Evolutionary conservation across 2,329 filamentous ascomycete genomes (phyloP).

Genomic region (Phialophora tarda): DNA sequence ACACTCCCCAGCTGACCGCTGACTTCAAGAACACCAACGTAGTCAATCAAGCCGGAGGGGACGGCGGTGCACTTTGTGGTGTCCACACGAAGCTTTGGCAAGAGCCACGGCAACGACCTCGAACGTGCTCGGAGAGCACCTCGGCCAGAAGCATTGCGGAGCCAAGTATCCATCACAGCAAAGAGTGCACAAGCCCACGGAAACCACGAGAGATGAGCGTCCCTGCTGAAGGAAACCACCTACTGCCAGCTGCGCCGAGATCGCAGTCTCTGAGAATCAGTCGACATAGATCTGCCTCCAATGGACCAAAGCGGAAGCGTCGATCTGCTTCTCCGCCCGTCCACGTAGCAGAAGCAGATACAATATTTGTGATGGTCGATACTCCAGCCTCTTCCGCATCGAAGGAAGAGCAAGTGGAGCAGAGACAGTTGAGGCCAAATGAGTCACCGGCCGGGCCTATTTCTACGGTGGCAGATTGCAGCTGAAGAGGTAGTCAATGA

Average conservation of each 20-base stretch:
- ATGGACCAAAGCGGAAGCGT: slow-evolving; percentile 35
- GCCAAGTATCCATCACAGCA: slow-evolving; percentile 10
- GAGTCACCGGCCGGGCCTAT: neutral
- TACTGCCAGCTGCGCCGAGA: slow-evolving; percentile 5
- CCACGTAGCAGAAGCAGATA: slow-evolving; percentile 4
- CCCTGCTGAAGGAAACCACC: neutral
- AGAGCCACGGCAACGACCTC: slow-evolving; percentile 19
- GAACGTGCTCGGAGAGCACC: slow-evolving; percentile 21
- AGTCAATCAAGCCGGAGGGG: neutral
- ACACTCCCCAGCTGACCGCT: slow-evolving; percentile 28
- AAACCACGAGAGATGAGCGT: slow-evolving; percentile 12
- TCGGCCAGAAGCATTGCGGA: slow-evolving; percentile 11
- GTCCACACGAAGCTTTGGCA: slow-evolving; percentile 9
- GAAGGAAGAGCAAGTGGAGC: neutral
- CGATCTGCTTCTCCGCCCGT: slow-evolving; percentile 21
- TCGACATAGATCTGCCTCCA: slow-evolving; percentile 30
- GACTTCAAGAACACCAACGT: slow-evolving; percentile 10
- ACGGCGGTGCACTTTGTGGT: neutral
- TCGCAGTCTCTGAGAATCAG: slow-evolving; percentile 24
- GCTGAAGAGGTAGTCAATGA: neutral
- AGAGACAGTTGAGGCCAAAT: neutral
- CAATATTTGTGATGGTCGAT: slow-evolving; percentile 12
- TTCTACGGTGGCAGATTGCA: neutral
- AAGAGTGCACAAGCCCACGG: slow-evolving; percentile 19
- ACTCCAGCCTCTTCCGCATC: slow-evolving; percentile 19